Evolutionary conservation across 106 monocot genomes (phyloP).

Genomic region (Phalaenopsis aphrodite): DNA sequence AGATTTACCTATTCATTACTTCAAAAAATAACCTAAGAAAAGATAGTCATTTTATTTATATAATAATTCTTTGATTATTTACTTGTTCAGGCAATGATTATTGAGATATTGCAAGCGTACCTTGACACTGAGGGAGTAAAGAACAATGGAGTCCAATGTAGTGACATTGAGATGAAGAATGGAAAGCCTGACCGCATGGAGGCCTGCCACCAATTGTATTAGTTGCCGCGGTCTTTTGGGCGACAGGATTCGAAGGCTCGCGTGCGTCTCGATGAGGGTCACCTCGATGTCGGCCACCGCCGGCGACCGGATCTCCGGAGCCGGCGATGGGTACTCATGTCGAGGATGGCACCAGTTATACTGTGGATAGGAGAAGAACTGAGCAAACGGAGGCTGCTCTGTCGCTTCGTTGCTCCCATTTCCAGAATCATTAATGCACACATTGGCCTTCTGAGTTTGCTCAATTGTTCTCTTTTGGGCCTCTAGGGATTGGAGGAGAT

Average conservation of each 20-base stretch:
- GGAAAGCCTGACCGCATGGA: slow-evolving; percentile 56
- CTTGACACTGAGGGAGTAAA: slow-evolving; percentile 87
- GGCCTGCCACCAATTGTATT: slow-evolving; percentile 59
- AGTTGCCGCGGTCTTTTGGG: slow-evolving; percentile 63
- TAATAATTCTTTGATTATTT: too few relatives aligned
- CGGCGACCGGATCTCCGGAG: slow-evolving; percentile 17
- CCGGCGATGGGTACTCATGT: slow-evolving; percentile 22
- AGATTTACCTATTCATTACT: too few relatives aligned
- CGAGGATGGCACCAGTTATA: slow-evolving; percentile 68
- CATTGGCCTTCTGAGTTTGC: slow-evolving; percentile 10
- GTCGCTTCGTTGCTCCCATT: background rate
- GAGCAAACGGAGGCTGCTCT: slow-evolving; percentile 51
- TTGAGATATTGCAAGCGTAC: slow-evolving; percentile 25
- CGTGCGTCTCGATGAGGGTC: slow-evolving; percentile 66
- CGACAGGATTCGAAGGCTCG: slow-evolving; percentile 57
- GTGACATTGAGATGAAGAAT: slow-evolving; percentile 82
- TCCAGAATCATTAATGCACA: background rate
- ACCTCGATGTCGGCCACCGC: slow-evolving; percentile 78
- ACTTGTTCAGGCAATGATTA: too few relatives aligned
- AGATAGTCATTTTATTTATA: too few relatives aligned
- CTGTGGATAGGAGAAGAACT: slow-evolving; percentile 82
- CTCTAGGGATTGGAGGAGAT: slow-evolving; percentile 80
- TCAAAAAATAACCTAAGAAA: too few relatives aligned
- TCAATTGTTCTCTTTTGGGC: slow-evolving; percentile 57
- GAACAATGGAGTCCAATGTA: slow-evolving; percentile 65